Evolutionary conservation across 2,329 filamentous ascomycete species (phyloP).

Genomic region (Sporothrix globosa): DNA sequence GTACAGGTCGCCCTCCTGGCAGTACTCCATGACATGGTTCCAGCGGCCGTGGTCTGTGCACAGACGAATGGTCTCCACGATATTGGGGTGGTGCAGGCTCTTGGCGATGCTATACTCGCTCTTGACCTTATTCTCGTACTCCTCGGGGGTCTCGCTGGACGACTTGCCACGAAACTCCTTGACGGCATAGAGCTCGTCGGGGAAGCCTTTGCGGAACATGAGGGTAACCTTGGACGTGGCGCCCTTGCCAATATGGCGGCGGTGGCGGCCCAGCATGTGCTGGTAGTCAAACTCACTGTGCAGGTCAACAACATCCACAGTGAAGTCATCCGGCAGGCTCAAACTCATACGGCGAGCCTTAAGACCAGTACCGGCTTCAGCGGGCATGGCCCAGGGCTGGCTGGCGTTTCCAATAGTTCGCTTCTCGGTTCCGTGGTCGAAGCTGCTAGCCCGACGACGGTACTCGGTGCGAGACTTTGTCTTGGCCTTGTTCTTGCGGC

Average conservation of each 20-base stretch:
- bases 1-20: constrained; percentile 79
- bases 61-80: constrained; percentile 77
- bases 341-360: constrained; percentile 79
- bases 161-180: constrained; percentile 83
- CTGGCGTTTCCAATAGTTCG: constrained; percentile 37
- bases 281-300: constrained; percentile 70
- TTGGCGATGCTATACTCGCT: constrained; percentile 88
- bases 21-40: constrained; percentile 95
- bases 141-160: constrained; percentile 67
- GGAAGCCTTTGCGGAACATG: constrained; percentile 71
- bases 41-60: constrained; percentile 75
- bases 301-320: constrained; percentile 70
- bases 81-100: constrained; percentile 82
- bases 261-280: constrained; percentile 71
- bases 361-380: constrained; percentile 71
- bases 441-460: constrained; percentile 53
- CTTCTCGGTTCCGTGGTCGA: constrained; percentile 47
- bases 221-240: constrained; percentile 80
- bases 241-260: constrained; percentile 78
- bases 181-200: constrained; percentile 73
- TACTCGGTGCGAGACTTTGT: constrained; percentile 30
- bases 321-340: constrained; percentile 73
- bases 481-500: constrained; percentile 36
- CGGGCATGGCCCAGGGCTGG: constrained; percentile 60
- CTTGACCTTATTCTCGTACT: constrained; percentile 88